Percentiles rank a stretch among this genome's conserved stretches.
Conservation (phyloP, 208 protist species). For the Naegleria gruberi region DNA sequence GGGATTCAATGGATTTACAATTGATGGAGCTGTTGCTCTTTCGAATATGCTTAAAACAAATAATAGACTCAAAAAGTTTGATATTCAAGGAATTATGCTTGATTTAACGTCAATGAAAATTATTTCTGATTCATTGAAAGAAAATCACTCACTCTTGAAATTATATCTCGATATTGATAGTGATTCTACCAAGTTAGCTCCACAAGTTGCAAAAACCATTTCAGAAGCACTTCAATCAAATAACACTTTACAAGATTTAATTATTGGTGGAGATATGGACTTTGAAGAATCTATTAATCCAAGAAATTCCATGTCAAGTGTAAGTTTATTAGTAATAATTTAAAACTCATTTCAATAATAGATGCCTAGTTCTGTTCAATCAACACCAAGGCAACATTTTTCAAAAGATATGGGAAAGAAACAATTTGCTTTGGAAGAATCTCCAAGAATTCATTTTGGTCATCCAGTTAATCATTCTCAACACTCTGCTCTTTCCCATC, state of each 20-base stretch:
- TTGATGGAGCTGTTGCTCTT: not conserved
- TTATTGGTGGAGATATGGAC: conserved; percentile 3
- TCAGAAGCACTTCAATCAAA: not conserved
- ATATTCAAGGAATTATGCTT: conserved; percentile 24
- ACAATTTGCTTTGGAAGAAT: not conserved
- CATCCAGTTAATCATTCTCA: no score
- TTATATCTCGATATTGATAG: conserved; percentile 2
- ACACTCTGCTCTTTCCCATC: no score
- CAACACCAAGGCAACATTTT: not conserved
- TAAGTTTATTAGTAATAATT: not conserved
- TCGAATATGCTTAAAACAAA: not conserved
- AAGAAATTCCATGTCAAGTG: not conserved
- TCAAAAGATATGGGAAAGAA: not conserved
- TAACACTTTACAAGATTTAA: conserved; percentile 9
- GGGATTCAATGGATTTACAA: not conserved
- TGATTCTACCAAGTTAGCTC: not conserved
- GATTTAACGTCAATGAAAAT: not conserved
- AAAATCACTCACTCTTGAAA: not conserved
- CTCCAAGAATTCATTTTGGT: not conserved
- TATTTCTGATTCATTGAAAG: not conserved
- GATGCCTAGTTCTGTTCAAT: not conserved
- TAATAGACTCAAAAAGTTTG: conserved; percentile 7
- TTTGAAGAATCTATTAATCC: not conserved
- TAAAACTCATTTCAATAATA: no score
- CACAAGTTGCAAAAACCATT: not conserved